Evolutionary conservation across 1,284 basidiomycete species (phyloP).

Genomic region (Sanghuangporus weigelae): DNA sequence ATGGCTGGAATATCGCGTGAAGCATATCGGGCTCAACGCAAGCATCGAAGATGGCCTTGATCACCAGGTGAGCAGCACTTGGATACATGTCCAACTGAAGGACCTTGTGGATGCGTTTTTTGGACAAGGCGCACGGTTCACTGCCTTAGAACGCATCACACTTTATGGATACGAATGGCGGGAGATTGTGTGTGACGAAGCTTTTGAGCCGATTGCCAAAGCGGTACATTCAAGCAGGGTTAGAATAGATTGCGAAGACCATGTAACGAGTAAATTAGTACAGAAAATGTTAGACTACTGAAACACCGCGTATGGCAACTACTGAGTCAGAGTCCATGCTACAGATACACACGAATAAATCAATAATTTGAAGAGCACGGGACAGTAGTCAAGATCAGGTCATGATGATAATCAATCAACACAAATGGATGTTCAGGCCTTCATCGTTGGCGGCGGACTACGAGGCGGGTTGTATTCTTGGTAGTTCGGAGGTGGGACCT

Average conservation of each 20-base stretch:
- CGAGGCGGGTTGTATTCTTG: neutral
- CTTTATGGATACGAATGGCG: conserved; percentile 2
- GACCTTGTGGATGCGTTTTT: neutral
- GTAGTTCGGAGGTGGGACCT: neutral
- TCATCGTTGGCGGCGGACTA: neutral
- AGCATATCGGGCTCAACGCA: neutral
- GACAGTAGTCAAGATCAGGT: neutral
- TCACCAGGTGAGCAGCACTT: neutral
- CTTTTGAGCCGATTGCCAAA: neutral
- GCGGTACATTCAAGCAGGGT: neutral
- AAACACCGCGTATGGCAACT: neutral
- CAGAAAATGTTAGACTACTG: neutral
- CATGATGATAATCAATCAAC: neutral
- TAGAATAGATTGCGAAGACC: neutral
- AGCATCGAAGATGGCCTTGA: neutral
- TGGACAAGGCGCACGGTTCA: neutral
- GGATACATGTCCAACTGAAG: neutral
- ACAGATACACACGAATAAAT: neutral
- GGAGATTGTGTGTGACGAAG: neutral
- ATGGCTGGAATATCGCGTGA: neutral
- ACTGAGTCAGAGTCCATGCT: neutral
- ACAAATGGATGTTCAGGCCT: neutral
- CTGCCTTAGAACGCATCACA: neutral
- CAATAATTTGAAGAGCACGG: neutral
- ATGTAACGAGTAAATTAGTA: neutral